Conservation (phyloP, 352 stramenopile species). For the Pythium chondricola region DNA sequence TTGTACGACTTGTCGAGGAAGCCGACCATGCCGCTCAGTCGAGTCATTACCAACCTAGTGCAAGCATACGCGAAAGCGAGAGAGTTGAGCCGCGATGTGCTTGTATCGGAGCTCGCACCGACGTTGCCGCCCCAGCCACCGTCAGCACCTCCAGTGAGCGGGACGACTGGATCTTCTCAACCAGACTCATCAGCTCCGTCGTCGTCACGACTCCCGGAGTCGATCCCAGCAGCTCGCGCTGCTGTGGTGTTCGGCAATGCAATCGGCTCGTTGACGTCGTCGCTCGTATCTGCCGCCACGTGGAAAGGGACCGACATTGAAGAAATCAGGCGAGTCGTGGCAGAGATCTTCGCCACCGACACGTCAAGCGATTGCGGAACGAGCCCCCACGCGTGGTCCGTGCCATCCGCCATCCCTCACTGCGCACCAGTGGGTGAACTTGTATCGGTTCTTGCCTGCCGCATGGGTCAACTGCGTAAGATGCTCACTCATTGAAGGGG, state of each 20-base stretch:
- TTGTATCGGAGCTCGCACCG: slow-evolving; percentile 67
- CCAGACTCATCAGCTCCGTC: background rate
- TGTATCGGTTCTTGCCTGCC: slow-evolving; percentile 55
- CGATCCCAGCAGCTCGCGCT: slow-evolving; percentile 65
- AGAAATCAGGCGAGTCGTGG: slow-evolving; percentile 46
- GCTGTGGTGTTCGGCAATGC: slow-evolving; percentile 64
- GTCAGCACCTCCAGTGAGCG: background rate
- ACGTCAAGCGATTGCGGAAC: background rate
- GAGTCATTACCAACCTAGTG: slow-evolving; percentile 59
- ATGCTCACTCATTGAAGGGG: slow-evolving; percentile 10
- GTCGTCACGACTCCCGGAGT: background rate
- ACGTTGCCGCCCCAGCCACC: slow-evolving; percentile 18
- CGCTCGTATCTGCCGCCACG: slow-evolving; percentile 55
- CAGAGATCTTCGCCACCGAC: slow-evolving; percentile 42
- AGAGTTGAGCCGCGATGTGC: slow-evolving; percentile 57
- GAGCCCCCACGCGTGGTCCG: background rate
- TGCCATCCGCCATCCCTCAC: slow-evolving; percentile 23
- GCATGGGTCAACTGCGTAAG: slow-evolving; percentile 60
- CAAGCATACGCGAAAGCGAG: slow-evolving; percentile 70
- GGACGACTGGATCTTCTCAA: too few relatives aligned
- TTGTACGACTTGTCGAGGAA: slow-evolving; percentile 26
- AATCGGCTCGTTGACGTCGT: slow-evolving; percentile 54
- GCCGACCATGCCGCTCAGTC: slow-evolving; percentile 51
- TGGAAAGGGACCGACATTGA: slow-evolving; percentile 72
- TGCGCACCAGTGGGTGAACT: slow-evolving; percentile 56